Base-by-base conservation (phyloP, 1,139 yeast genomes). In the Geotrichum macrosporum region DNA sequence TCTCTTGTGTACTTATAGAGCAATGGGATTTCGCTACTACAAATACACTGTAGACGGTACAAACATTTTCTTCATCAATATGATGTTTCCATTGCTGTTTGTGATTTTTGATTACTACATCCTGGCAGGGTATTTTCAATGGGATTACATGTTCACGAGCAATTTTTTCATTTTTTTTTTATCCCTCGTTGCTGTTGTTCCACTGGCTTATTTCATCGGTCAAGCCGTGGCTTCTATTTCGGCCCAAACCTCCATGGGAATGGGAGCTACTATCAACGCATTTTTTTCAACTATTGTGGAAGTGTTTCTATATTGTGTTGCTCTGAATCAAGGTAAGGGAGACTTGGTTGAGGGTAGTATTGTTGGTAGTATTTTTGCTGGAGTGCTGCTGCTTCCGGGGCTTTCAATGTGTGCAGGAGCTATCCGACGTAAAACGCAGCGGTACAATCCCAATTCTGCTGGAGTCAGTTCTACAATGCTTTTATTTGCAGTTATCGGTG, bases 181-280 rank as follows among this genome's bases (percentile, higher is more conserved):
- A 22, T 84, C 96, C 65, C 71, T 92, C 52, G 73, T 84, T 46
- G 84, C 96, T 1, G 86, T 92, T 52, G 78, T 92, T 42, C 98
- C 99, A 2, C 72, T 92, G 56, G 98, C 98, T 0, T 92, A 92
- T 63, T 92, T 89, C 64, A 89, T 92, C 59, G 99, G 99, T 3
- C 97, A 92, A 65, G 98, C 97, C 1, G 98, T 92, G 21, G 99
- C 99, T 0, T 89, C 97, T 1, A 92, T 92, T 54, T 85, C 96
- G 2, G 97, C 98, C 0, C 98, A 94, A 68, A 87, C 96, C 0
- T 89, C 97, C 0, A 92, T 92, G 97, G 96, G 97, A n/a, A 81
- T 92, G 55, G 98, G 98, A 70, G 98, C 99, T 1, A 96, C 89
- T 1, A 88, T 92, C 57, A 92, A 92, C 65, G 99, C 99, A 0